Conservation (phyloP, 2,329 filamentous ascomycete genomes). For the Phoma herbarum region DNA sequence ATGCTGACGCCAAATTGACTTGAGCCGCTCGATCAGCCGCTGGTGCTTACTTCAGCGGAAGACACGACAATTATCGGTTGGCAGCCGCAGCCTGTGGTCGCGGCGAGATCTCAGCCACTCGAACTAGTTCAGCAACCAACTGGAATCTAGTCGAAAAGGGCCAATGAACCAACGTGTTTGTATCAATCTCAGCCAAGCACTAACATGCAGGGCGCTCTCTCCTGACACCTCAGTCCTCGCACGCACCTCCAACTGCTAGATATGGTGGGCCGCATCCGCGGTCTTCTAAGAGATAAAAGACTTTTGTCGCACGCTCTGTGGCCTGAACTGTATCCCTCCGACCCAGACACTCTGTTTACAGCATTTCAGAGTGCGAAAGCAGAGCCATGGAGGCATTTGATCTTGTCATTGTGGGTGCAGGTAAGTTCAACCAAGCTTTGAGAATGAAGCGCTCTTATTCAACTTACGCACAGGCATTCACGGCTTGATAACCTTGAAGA, state of each 20-base stretch:
- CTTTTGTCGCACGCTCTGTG: neutral
- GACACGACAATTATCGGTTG: neutral
- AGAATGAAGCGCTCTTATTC: neutral
- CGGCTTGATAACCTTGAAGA: constrained; percentile 60
- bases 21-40: neutral
- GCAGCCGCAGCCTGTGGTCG: neutral
- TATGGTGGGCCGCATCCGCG: neutral
- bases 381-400: constrained; percentile 24
- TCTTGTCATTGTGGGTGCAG: constrained; percentile 43
- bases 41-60: constrained; percentile 6
- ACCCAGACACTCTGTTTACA: neutral
- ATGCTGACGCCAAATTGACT: neutral
- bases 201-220: neutral
- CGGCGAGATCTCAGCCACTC: constrained; percentile 8
- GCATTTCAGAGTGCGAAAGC: neutral
- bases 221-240: neutral
- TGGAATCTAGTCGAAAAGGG: neutral
- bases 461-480: constrained; percentile 39
- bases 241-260: neutral
- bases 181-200: constrained; percentile 5
- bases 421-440: constrained; percentile 19
- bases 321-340: neutral
- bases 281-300: neutral
- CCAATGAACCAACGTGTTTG: neutral
- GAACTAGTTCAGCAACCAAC: neutral